These are phyloP conservation scores for Staphylotrichum longicolle DNA, from an alignment of 495 filamentous ascomycete species.

Conservation along the genomic window DNA sequence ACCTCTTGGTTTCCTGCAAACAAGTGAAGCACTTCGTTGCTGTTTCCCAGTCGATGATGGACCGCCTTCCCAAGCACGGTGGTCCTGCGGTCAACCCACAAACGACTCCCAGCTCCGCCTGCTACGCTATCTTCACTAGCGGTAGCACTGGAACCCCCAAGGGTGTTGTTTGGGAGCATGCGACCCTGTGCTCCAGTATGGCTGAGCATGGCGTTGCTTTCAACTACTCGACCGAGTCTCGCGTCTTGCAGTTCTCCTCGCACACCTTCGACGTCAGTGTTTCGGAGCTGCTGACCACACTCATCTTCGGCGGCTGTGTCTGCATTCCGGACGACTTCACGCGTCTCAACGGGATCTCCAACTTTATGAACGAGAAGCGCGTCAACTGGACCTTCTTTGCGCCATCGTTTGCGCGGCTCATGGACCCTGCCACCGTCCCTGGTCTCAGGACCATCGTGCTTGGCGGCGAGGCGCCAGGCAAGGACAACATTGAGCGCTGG, in stretches of 20 bases:
- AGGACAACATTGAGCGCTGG: conserved; percentile 22
- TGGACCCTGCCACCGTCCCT: conserved; percentile 22
- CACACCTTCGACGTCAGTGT: conserved; percentile 59
- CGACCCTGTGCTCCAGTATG: conserved; percentile 28
- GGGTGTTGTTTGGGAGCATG: conserved; percentile 44
- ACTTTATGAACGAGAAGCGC: conserved; percentile 28
- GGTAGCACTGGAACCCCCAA: conserved; percentile 57
- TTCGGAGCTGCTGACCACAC: conserved; percentile 52
- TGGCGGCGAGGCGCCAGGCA: conserved; percentile 28
- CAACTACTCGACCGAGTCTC: conserved; percentile 22
- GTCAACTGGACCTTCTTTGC: conserved; percentile 28
- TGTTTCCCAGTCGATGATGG: neutral
- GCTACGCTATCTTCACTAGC: conserved; percentile 58
- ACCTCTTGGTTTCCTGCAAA: conserved; percentile 2
- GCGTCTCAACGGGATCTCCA: conserved; percentile 27
- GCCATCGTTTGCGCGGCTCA: conserved; percentile 22
- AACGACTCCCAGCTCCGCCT: conserved; percentile 8
- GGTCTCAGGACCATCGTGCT: conserved; percentile 26
- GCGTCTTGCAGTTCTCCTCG: conserved; percentile 58
- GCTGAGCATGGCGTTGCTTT: neutral
- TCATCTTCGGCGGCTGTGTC: conserved; percentile 43
- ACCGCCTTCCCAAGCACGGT: neutral
- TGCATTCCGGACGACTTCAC: conserved; percentile 35
- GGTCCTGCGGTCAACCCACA: neutral
- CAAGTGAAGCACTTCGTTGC: conserved; percentile 18